Evolutionary conservation across 2,329 filamentous ascomycete species (phyloP).

Genomic region (Incumbomyces lentus): DNA sequence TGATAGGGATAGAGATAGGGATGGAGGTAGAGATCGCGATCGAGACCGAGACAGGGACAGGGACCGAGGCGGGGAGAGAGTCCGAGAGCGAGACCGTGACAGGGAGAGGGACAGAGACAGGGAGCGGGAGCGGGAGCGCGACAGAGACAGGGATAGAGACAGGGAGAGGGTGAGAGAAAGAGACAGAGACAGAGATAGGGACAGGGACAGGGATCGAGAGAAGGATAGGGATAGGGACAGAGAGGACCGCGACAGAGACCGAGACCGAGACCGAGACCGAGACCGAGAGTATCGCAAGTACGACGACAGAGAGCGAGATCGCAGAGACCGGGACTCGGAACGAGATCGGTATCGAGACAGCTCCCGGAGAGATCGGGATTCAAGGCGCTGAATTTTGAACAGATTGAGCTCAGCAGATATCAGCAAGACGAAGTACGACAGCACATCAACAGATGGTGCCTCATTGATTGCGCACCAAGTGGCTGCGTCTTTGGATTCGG

Average conservation of each 20-base stretch:
- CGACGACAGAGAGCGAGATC: constrained; percentile 11
- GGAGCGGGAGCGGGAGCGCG: constrained; percentile 15
- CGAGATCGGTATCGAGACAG: constrained; percentile 11
- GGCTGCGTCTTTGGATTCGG: neutral
- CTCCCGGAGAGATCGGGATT: too few relatives aligned
- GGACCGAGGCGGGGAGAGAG: constrained; percentile 11
- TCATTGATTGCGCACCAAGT: neutral
- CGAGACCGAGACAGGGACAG: constrained; percentile 11
- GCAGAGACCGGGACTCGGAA: constrained; percentile 16
- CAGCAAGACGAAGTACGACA: neutral
- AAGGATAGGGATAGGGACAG: constrained; percentile 20
- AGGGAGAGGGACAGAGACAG: constrained; percentile 15
- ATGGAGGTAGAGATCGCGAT: constrained; percentile 15
- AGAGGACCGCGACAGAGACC: constrained; percentile 15
- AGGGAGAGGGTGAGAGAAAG: too few relatives aligned
- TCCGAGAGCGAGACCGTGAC: neutral
- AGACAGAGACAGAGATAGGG: neutral
- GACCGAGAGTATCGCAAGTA: constrained; percentile 12
- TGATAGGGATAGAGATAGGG: constrained; percentile 18
- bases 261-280: constrained; percentile 14
- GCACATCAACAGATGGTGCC: neutral
- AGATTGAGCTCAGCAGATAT: too few relatives aligned
- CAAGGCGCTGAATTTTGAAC: too few relatives aligned
- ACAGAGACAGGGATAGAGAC: neutral
- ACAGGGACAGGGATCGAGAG: constrained; percentile 10